Evolutionary conservation across 1,284 basidiomycete genomes (phyloP).

Genomic region (Ceratobasidium sp.): DNA sequence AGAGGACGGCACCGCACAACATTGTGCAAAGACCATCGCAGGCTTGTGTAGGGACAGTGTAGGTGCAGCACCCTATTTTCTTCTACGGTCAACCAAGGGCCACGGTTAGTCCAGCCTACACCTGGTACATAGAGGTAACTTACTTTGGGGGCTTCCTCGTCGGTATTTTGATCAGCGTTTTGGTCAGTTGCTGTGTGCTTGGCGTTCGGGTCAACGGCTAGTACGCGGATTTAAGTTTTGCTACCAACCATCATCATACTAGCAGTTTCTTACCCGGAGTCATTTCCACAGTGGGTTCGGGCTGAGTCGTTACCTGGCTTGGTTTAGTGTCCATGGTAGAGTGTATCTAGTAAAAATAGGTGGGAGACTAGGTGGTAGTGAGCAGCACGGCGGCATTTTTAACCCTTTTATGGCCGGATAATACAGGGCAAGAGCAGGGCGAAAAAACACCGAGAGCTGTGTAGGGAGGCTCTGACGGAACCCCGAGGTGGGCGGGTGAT

Average conservation of each 20-base stretch:
- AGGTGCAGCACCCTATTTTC: neutral
- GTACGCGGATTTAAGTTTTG: neutral
- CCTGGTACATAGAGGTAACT: no score
- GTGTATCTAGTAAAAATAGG: neutral
- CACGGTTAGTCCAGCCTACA: no score
- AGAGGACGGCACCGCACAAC: neutral
- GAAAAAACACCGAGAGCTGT: neutral
- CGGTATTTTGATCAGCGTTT: neutral
- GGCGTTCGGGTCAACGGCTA: neutral
- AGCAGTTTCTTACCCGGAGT: neutral
- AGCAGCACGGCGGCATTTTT: neutral
- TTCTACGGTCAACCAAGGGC: neutral
- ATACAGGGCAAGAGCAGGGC: neutral
- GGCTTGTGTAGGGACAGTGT: neutral
- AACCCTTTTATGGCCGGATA: neutral
- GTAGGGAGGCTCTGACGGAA: neutral
- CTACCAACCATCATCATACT: neutral
- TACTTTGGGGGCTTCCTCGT: neutral
- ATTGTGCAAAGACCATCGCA: slow-evolving; percentile 32
- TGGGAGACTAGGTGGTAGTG: neutral
- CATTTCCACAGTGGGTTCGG: slow-evolving; percentile 23
- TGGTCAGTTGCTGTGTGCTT: neutral
- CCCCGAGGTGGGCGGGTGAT: neutral
- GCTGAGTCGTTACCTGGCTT: neutral
- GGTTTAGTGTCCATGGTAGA: neutral